phyloP scores from a whole-genome alignment of 768 basidiomycete species.

The Xerocomus brunneocitrinus region DNA sequence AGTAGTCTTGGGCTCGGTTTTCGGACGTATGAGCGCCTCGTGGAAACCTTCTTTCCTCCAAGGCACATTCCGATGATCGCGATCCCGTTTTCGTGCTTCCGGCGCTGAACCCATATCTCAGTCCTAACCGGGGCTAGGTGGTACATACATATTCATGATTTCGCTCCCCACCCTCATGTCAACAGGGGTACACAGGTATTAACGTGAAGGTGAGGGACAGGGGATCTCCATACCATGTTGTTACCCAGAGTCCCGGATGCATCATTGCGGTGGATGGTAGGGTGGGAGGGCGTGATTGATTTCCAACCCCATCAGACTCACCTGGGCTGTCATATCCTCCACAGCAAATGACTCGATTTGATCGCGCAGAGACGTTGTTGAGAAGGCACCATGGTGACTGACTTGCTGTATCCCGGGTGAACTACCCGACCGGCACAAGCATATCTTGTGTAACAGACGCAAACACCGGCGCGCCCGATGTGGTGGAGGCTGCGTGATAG shows the following conservation, averaged over 20 bases:
- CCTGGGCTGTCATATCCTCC: not conserved
- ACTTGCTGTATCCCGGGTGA: not conserved
- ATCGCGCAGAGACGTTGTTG: not conserved
- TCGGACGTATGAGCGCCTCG: not conserved
- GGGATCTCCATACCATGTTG: not conserved
- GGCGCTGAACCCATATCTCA: not conserved
- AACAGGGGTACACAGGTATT: not conserved
- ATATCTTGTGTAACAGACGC: too few species aligned
- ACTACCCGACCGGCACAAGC: too few species aligned
- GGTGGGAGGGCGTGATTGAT: too few species aligned
- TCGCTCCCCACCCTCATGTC: not conserved
- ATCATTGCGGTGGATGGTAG: not conserved
- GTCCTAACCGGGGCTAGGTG: not conserved
- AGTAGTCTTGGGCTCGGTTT: too few species aligned
- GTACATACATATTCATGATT: not conserved
- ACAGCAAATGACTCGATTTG: not conserved
- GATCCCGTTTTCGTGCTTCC: not conserved
- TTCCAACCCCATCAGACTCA: not conserved
- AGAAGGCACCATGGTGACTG: not conserved
- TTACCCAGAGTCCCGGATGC: not conserved
- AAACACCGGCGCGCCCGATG: too few species aligned
- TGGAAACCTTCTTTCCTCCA: not conserved
- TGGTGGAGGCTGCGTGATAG: too few species aligned
- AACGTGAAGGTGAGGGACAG: too few species aligned
- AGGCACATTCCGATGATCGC: not conserved